Conservation (phyloP, 352 stramenopile species). For the Thalassiosira tumida region DNA sequence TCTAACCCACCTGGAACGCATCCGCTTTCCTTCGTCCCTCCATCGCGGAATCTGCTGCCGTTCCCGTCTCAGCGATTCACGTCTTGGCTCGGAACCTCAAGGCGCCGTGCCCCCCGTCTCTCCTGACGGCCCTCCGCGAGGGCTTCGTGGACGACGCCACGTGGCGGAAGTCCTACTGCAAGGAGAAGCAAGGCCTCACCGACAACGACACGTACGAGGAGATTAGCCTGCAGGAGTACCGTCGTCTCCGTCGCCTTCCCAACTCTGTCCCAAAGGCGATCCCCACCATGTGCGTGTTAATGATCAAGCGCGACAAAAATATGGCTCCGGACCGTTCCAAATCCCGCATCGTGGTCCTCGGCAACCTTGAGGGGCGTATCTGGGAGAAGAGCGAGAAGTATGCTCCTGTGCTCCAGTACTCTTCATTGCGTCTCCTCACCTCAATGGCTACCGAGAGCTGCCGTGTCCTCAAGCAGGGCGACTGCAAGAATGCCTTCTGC, state of each 20-base stretch:
- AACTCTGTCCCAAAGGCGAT: background rate
- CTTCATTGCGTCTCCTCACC: conserved; percentile 16
- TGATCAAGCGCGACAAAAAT: conserved; percentile 53
- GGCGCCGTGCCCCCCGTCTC: conserved; percentile 6
- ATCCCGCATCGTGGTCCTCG: conserved; percentile 44
- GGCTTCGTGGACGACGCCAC: background rate
- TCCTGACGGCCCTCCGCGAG: conserved; percentile 11
- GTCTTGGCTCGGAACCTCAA: background rate
- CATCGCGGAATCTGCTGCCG: background rate
- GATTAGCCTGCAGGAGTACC: background rate
- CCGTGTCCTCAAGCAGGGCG: conserved; percentile 77
- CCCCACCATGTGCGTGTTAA: conserved; percentile 61
- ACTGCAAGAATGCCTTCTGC: conserved; percentile 67
- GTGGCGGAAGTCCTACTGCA: background rate
- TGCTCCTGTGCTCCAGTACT: conserved; percentile 35
- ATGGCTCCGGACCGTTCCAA: conserved; percentile 39
- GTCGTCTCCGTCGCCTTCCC: background rate
- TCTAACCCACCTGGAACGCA: background rate
- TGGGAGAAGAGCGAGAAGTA: conserved; percentile 58
- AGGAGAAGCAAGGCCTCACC: conserved; percentile 43
- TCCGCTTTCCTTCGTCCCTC: background rate
- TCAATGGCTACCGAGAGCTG: conserved; percentile 1
- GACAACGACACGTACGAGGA: background rate
- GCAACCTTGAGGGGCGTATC: conserved; percentile 57
- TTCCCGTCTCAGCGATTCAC: background rate